Conservation (phyloP, 208 protist species). For the Leishmania tarentolae region DNA sequence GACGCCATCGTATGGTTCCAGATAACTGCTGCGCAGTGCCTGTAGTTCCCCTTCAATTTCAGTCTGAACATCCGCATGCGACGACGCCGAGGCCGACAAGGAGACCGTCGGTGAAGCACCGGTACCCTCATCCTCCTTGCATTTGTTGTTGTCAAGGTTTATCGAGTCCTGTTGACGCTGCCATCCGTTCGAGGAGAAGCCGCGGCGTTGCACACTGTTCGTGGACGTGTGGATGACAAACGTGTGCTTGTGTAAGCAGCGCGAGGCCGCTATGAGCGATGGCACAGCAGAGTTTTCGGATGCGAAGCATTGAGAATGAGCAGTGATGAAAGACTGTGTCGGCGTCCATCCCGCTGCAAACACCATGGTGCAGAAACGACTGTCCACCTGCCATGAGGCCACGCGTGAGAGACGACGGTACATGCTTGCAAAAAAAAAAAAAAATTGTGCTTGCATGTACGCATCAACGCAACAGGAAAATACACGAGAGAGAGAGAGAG, state of each 20-base stretch:
- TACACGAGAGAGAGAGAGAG: background rate
- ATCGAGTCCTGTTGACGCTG: background rate
- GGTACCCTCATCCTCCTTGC: background rate
- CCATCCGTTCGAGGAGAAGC: background rate
- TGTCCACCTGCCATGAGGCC: background rate
- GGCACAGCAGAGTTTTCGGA: background rate
- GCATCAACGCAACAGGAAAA: background rate
- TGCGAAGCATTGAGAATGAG: no score
- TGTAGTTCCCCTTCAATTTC: constrained; percentile 41
- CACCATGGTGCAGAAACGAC: background rate
- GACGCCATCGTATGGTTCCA: constrained; percentile 36
- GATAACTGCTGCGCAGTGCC: constrained; percentile 30
- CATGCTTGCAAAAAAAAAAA: background rate
- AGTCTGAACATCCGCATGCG: constrained; percentile 16
- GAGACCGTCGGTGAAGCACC: background rate
- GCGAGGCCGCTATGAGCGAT: background rate
- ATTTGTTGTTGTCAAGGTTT: background rate
- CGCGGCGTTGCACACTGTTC: constrained; percentile 1
- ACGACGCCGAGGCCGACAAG: no score
- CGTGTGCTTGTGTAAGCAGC: background rate
- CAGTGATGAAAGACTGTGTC: background rate
- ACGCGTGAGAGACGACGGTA: background rate
- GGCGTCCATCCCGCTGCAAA: background rate
- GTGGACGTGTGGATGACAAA: background rate
- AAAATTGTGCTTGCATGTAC: background rate